Evolutionary conservation across 1,284 basidiomycete genomes (phyloP), one percentile per base, ranked within the genome.

Genomic region (Apiotrichum sp.): DNA sequence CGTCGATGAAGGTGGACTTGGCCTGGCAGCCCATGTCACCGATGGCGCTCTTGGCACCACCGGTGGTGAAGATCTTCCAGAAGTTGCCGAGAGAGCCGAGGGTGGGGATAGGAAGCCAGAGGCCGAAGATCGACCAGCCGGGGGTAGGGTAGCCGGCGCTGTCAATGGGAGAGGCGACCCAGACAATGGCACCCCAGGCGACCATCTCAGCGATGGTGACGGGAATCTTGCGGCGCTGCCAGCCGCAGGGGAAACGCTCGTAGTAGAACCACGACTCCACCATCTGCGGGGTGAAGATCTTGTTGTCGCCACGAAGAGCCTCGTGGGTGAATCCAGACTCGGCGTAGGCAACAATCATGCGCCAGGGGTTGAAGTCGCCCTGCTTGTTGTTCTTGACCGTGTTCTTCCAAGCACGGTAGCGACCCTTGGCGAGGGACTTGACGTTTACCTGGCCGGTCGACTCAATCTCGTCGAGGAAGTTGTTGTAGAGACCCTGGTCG

Each of bases 291-390:
- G 48, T 50, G 43, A 48, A 38, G 29, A 31, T n/a, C 14, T 32
- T 8, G 34, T 39, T 31, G 9, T 9, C 13, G n/a, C 55, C 55
- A n/a, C 50, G 49, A 44, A 56, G 46, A 11, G 46, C 55, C 50
- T 56, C 55, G 45, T 46, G 44, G 9, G 33, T 35, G 36, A 56
- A 56, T 11, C 50, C 55, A 14, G 50, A 52, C 55, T 56, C 55
- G 50, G 55, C 55, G 46, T 56, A 56, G 6, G 50, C 50, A 29
- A 56, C 55, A 35, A 56, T 43, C 22, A 50, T 39, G 46, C 55
- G 55, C 7, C 35, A 36, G 4, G 40, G 33, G 49, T 56, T 56
- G 34, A 56, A 31, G 54, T 56, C 54, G 40, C 50, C 34, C 49
- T 58, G 9, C 35, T 22, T 43, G 49, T 56, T 56, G 39, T 56